Base-by-base conservation (phyloP, 371 early-diverging fungal species). In the Apophysomyces variabilis region DNA sequence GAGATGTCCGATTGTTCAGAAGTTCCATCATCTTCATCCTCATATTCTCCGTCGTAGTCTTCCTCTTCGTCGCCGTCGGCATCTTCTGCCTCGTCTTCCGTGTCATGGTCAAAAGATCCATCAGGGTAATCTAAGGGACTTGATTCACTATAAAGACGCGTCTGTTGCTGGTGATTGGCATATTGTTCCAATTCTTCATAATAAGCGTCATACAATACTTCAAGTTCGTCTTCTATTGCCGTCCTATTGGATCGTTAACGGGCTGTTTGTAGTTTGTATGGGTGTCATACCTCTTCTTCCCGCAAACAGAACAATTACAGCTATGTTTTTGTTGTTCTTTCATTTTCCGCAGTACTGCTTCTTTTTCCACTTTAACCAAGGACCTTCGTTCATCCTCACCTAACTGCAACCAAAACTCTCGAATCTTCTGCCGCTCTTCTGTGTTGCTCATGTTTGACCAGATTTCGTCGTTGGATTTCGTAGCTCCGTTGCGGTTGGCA, bases 261-360 rank as follows among this genome's bases (percentile, higher is more conserved):
- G 21, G n/a, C 4, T 26, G 54, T 46, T 39, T 39, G 16, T 46
- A 16, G 43, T 11, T 13, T 60, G 58, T 44, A 41, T 43, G 4
- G 11, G 9, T 76, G 59, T 26, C 32, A 26, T 77, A 93, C 90
- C 95, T 88, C 72, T 94, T 94, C 68, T 92, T 86, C n/a, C 95
- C 93, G 72, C 97, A 96, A 7, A 92, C 90, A 39, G 92, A 89
- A 73, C 97, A 96, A 43, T 88, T 89, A 69, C 97, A 96, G 7
- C 91, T 90, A 73, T 93, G 92, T 67, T 91, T 90, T 77, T 95
- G 95, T 73, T 96, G 95, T 73, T 96, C 95, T 75, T 93, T 93
- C 87, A 96, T 93, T 76, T 94, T 95, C 68, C 90, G 89, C 62
- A 95, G 76, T 0, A 96, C 96, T 14, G 95, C 92, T 65, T 95